Percentiles rank a stretch among this genome's conserved stretches.
These are phyloP conservation scores for Aeschynomene evenia DNA, from an alignment of 306 rosid species.

Conservation along the genomic window DNA sequence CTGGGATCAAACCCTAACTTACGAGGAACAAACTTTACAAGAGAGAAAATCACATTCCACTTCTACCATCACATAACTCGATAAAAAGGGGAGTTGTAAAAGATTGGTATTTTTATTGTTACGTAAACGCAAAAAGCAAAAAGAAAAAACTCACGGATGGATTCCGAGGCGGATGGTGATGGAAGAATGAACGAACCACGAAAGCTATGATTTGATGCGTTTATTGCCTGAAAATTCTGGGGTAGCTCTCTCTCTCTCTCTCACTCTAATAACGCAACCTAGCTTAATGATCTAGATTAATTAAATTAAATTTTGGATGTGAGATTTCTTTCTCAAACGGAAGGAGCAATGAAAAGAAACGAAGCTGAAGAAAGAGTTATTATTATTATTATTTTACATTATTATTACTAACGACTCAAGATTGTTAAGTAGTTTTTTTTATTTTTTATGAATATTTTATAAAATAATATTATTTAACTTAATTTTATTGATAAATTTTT, in stretches of 20 bases:
- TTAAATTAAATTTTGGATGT: no score
- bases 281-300: no score
- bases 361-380: neutral
- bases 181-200: neutral
- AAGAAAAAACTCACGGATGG: conserved; percentile 5
- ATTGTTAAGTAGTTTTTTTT: no score
- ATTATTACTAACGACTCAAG: no score
- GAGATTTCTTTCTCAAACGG: neutral
- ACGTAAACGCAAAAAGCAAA: neutral
- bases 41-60: neutral
- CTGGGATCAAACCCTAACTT: conserved; percentile 1
- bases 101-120: neutral
- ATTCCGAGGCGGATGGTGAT: neutral
- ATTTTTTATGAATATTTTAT: no score
- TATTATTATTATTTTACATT: no score
- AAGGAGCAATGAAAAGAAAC: neutral
- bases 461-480: no score
- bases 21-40: neutral
- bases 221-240: neutral
- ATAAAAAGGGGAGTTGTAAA: neutral
- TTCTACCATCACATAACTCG: neutral
- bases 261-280: neutral
- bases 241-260: neutral
- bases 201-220: neutral
- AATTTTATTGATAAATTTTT: no score